A percentile compares a stretch with the other conserved stretches of the same genome.
Evolutionary conservation across 257 asterid species (phyloP).

Genomic region (Buddleja alternifolia): DNA sequence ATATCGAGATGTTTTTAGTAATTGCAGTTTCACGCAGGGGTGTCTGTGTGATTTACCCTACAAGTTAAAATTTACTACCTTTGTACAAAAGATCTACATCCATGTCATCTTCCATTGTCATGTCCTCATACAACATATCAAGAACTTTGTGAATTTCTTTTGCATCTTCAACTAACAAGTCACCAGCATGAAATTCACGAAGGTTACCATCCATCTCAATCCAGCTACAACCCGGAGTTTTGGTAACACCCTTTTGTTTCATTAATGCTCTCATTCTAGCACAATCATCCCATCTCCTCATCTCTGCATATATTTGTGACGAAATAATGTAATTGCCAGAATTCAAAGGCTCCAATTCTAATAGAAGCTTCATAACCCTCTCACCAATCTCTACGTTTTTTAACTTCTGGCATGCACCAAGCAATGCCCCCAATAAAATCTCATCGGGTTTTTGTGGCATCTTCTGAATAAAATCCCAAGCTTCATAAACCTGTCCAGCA

Average conservation of each 20-base stretch:
- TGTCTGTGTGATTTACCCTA: no score
- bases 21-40: no score
- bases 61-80: slow-evolving; percentile 15
- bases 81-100: slow-evolving; percentile 31
- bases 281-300: slow-evolving; percentile 78
- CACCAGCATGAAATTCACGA: slow-evolving; percentile 80
- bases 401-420: slow-evolving; percentile 79
- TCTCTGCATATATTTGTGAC: slow-evolving; percentile 71
- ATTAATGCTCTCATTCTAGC: slow-evolving; percentile 75
- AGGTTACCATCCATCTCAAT: slow-evolving; percentile 70
- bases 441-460: slow-evolving; percentile 89
- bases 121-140: slow-evolving; percentile 60
- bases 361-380: slow-evolving; percentile 61
- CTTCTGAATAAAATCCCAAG: slow-evolving; percentile 83
- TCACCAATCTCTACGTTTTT: slow-evolving; percentile 74
- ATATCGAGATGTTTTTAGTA: no score
- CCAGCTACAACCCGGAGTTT: slow-evolving; percentile 97
- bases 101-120: slow-evolving; percentile 38
- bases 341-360: slow-evolving; percentile 81
- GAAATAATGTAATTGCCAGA: slow-evolving; percentile 81
- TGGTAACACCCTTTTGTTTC: slow-evolving; percentile 74
- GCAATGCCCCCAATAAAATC: slow-evolving; percentile 71
- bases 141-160: slow-evolving; percentile 50
- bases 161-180: slow-evolving; percentile 42
- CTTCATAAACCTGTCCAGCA: slow-evolving; percentile 79